These are phyloP conservation scores for Trypanosoma rangeli DNA, from an alignment of 208 protist species.

Conservation along the genomic window DNA sequence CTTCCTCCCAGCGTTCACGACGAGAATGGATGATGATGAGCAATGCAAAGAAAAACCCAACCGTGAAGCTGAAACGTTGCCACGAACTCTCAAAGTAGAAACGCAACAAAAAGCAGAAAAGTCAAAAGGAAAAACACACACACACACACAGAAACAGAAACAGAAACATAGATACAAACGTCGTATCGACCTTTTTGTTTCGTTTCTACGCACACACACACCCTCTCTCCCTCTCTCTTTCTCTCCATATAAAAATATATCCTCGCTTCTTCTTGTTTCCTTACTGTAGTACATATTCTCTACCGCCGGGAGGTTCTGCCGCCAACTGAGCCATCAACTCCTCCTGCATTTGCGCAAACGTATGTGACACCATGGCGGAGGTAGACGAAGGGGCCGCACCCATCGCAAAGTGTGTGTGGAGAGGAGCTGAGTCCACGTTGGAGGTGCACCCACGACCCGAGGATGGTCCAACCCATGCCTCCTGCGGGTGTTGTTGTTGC, in stretches of 20 bases:
- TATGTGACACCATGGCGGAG: not conserved
- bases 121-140: no score
- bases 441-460: not conserved
- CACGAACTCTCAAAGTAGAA: not conserved
- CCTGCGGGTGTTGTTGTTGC: conserved; percentile 22
- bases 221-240: not conserved
- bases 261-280: conserved; percentile 1
- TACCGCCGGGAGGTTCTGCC: not conserved
- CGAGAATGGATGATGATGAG: no score
- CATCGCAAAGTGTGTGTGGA: conserved; percentile 22
- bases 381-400: not conserved
- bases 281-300: conserved; percentile 1
- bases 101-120: not conserved
- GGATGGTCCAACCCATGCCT: not conserved
- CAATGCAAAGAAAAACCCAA: not conserved
- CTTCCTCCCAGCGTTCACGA: not conserved
- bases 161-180: conserved; percentile 25
- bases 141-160: not conserved
- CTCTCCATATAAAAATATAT: not conserved
- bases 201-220: not conserved
- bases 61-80: not conserved
- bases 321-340: conserved; percentile 27
- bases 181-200: not conserved
- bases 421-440: not conserved
- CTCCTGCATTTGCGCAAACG: conserved; percentile 30